Evolutionary conservation across 352 stramenopile genomes (phyloP), one percentile per base, ranked within the genome.

Genomic region (Plasmopara muralis): DNA sequence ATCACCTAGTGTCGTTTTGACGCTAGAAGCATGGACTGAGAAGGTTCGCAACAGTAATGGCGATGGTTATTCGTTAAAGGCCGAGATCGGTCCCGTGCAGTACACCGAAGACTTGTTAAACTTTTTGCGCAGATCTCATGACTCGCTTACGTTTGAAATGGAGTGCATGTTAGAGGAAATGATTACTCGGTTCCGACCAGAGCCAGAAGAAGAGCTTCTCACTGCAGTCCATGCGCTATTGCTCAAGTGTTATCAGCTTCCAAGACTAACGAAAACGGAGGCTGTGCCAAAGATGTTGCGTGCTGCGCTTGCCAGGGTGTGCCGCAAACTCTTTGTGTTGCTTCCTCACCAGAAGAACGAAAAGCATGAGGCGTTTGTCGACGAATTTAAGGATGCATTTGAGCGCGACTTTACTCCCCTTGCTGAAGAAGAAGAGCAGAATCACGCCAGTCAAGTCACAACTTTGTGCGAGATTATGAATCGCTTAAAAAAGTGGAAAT

Each of bases 161-260:
- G 97, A 99, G 75, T 93, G 87, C 30, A 97, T 99, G 67, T 70
- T 99, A 30, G 96, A 99, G 72, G 95, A 99, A 61, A 85, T 99
- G 60, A 99, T 99, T 63, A 94, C 97, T 5, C 92, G 95, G 38
- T 99, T 99, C 60, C 87, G 96, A 1, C 94, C 93, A 13, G 96
- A 97, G 47, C 96, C 96, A 5, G 95, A 98, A 66, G 95, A 98
- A 65, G 96, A 99, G 65, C 77, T 99, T 50, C 74, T 99, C 13
- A 96, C 87, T 5, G 95, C 95, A 2, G 92, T 99, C 20, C 85
- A 96, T 50, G 93, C 93, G 45, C 72, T 99, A 40, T 65, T 98
- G n/a, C 74, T 98, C 50, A 97, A 89, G 74, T 98, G 83, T 48
- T 93, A 95, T 56, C 85, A 95, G 55, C 65, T 95, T 6, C 81